These are phyloP conservation scores for Pyrus pyrifolia DNA, from an alignment of 306 rosid species.

Conservation along the genomic window DNA sequence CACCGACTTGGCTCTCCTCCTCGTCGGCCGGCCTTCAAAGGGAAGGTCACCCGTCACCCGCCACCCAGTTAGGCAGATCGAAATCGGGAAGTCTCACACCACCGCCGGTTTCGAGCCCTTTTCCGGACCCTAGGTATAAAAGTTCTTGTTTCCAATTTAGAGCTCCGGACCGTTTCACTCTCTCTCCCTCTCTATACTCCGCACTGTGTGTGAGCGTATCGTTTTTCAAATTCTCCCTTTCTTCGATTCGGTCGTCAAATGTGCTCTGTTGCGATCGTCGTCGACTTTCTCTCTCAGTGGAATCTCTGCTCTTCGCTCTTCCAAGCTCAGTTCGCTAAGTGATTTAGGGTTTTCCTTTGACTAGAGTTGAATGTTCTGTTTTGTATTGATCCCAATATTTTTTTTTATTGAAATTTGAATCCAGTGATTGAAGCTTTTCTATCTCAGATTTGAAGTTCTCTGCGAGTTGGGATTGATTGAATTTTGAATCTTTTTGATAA, in stretches of 20 bases:
- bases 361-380: neutral
- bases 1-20: no score
- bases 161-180: slow-evolving; percentile 27
- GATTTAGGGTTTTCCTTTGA: neutral
- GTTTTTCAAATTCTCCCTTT: neutral
- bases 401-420: neutral
- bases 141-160: no score
- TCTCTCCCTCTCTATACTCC: neutral
- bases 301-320: slow-evolving; percentile 12
- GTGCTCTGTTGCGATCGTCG: slow-evolving; percentile 17
- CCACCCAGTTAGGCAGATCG: no score
- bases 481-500: neutral
- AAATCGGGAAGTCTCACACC: no score
- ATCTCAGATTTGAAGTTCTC: neutral
- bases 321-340: slow-evolving; percentile 34
- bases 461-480: neutral
- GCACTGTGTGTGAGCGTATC: slow-evolving; percentile 22
- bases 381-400: neutral
- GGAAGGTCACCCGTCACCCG: no score
- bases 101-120: no score
- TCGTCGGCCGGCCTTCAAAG: no score
- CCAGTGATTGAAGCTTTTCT: neutral
- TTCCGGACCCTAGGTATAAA: no score
- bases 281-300: neutral
- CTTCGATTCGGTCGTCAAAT: slow-evolving; percentile 38